phyloP scores from a whole-genome alignment of 306 rosid species.

The Acacia confusa region DNA sequence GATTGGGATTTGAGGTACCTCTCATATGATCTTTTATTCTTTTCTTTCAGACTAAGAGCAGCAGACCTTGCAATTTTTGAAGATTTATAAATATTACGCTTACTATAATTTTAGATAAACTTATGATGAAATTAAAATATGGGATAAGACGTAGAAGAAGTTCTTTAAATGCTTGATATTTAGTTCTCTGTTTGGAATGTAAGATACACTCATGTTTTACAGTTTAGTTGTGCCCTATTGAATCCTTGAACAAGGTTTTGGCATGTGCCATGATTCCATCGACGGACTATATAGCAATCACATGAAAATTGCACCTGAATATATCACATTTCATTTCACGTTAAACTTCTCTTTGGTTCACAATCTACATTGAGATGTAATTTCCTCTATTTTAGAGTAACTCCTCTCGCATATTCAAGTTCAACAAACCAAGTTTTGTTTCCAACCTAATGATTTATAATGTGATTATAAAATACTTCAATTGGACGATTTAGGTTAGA shows the following conservation, averaged over 20 bases:
- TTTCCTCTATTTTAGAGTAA: slow-evolving; percentile 53
- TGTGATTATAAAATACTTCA: no score
- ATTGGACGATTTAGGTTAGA: no score
- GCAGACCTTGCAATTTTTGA: not conserved
- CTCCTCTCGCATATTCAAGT: slow-evolving; percentile 89
- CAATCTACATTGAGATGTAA: not conserved
- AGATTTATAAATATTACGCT: not conserved
- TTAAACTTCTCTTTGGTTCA: not conserved
- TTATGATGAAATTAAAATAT: not conserved
- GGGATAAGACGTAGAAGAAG: not conserved
- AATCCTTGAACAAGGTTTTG: not conserved
- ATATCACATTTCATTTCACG: slow-evolving; percentile 4
- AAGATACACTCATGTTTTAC: not conserved
- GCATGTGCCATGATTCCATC: not conserved
- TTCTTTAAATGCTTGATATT: not conserved
- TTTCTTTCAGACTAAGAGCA: slow-evolving; percentile 19
- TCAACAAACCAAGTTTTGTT: slow-evolving; percentile 54
- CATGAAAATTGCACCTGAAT: not conserved
- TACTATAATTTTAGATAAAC: not conserved
- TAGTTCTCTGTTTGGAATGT: not conserved
- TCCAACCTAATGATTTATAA: slow-evolving; percentile 40
- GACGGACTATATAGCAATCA: not conserved
- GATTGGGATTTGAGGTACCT: slow-evolving; percentile 98
- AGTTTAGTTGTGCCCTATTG: not conserved
- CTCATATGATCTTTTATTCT: slow-evolving; percentile 17